Base-by-base conservation (phyloP, 305 asterid species). In the Stenogyne calaminthoides region DNA sequence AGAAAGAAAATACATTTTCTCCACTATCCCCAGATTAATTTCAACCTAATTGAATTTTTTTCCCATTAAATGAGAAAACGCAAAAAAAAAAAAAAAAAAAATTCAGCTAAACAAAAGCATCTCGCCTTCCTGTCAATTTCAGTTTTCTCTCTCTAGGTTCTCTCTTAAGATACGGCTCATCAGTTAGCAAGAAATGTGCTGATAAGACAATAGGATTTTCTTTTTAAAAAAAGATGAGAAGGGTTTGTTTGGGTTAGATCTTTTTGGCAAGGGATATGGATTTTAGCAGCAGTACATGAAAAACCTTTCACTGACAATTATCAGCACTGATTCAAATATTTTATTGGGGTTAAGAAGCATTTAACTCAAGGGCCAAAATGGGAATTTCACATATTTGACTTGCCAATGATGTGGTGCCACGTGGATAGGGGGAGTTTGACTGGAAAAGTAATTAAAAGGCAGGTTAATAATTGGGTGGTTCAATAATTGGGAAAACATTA, bases 231-330 rank as follows among this genome's bases (percentile, higher is more conserved):
- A 73, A 40, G 59, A 46, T 42, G 18, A 40, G 70, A 64, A 82
- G 84, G 87, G 81, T 54, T 63, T 81, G 84, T 76, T 83, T 81
- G 84, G 83, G 66, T 56, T 65, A 83, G 84, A 78, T 85, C 73
- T 77, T 81, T 74, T 60, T 36, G 73, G 69, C 65, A 64, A 54
- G 18, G 60, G 63, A 62, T 22, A 64, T 62, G 46, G 11, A 32
- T 11, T 25, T 27, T 40, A 19, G 64, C 34, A 46, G 47, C 15
- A 71, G n/a, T 75, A 60, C 76, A 54, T 40, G 47, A 74, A 61
- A 51, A 77, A 80, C 64, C 81, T 74, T 71, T 74, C 78, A 59
- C 73, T 68, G 81, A 78, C 83, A 80, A 72, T 56, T 59, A 77
- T 54, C 71, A 49, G 73, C 75, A 70, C 67, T 64, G 62, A 67